These are phyloP conservation scores for Verticillium isaacii DNA, from an alignment of 2,329 filamentous ascomycete species.

Conservation along the genomic window DNA sequence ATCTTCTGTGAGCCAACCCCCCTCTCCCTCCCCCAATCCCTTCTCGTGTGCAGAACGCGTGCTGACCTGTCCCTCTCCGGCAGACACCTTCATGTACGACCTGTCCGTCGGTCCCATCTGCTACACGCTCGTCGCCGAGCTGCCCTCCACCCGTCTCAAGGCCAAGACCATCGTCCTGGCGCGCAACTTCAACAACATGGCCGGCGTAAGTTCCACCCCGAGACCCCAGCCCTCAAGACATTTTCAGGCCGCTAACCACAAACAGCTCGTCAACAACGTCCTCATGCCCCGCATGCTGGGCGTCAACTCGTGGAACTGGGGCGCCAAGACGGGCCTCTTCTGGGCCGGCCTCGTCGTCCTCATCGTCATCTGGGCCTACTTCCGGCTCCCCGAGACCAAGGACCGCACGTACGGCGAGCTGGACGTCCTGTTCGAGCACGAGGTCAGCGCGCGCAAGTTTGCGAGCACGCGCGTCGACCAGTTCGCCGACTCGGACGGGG, in stretches of 20 bases:
- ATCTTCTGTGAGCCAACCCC: slow-evolving; percentile 31
- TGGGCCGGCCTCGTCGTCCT: slow-evolving; percentile 43
- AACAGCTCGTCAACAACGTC: slow-evolving; percentile 38
- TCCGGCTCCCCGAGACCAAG: slow-evolving; percentile 49
- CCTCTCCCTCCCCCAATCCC: too few relatives aligned
- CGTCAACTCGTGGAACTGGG: slow-evolving; percentile 41
- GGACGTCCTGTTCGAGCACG: slow-evolving; percentile 75
- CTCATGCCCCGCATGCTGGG: slow-evolving; percentile 44
- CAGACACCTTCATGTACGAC: slow-evolving; percentile 44
- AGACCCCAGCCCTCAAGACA: not conserved
- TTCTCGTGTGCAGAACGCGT: too few relatives aligned
- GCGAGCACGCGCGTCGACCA: slow-evolving; percentile 52
- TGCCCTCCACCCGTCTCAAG: slow-evolving; percentile 48
- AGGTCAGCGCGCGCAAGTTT: slow-evolving; percentile 69
- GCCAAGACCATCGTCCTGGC: slow-evolving; percentile 51
- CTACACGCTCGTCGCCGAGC: slow-evolving; percentile 47
- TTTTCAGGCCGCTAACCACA: not conserved
- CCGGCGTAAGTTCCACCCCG: slow-evolving; percentile 24
- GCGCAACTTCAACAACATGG: slow-evolving; percentile 40
- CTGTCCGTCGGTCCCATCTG: slow-evolving; percentile 49
- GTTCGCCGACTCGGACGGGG: slow-evolving; percentile 37
- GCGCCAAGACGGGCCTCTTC: slow-evolving; percentile 40
- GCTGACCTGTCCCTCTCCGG: not conserved
- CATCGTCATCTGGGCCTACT: slow-evolving; percentile 44
- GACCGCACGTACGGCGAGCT: slow-evolving; percentile 68